Percentiles rank a stretch among this genome's conserved stretches.
Conservation (phyloP, 2,329 filamentous ascomycete species). For the Pestalotiopsis sp. region DNA sequence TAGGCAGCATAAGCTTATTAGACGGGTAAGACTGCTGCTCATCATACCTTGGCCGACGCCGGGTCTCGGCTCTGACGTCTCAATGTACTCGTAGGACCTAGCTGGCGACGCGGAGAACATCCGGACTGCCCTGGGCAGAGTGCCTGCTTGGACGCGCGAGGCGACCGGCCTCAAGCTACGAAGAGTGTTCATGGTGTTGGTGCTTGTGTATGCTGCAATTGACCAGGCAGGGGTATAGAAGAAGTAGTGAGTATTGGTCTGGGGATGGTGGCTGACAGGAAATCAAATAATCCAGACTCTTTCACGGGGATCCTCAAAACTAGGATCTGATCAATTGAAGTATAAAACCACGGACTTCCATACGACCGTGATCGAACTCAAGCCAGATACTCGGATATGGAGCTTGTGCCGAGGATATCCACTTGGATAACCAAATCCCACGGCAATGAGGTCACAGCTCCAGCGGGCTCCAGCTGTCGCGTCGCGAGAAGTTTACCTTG, state of each 20-base stretch:
- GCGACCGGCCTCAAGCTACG: slow-evolving; percentile 64
- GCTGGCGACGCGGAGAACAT: slow-evolving; percentile 51
- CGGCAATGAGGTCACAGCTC: slow-evolving; percentile 17
- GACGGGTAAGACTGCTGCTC: not conserved
- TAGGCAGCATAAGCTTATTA: not conserved
- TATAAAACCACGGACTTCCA: not conserved
- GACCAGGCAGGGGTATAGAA: not conserved
- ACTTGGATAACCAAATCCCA: not conserved
- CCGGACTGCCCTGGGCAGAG: slow-evolving; percentile 58
- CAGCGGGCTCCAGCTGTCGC: not conserved
- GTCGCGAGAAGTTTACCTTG: not conserved
- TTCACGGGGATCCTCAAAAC: not conserved
- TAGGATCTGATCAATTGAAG: not conserved
- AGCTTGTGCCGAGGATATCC: slow-evolving; percentile 16
- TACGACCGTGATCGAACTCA: not conserved
- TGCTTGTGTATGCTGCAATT: not conserved
- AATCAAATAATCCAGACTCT: not conserved
- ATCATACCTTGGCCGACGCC: slow-evolving; percentile 83
- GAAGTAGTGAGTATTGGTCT: not conserved
- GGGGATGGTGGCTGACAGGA: not conserved
- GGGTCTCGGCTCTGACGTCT: slow-evolving; percentile 81
- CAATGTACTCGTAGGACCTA: slow-evolving; percentile 74
- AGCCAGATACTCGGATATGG: not conserved
- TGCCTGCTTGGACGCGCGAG: slow-evolving; percentile 60
- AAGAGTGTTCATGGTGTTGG: slow-evolving; percentile 51